Evolutionary conservation across 768 basidiomycete genomes (phyloP), one percentile per base, ranked within the genome.

Genomic region (Lactarius evosmus): DNA sequence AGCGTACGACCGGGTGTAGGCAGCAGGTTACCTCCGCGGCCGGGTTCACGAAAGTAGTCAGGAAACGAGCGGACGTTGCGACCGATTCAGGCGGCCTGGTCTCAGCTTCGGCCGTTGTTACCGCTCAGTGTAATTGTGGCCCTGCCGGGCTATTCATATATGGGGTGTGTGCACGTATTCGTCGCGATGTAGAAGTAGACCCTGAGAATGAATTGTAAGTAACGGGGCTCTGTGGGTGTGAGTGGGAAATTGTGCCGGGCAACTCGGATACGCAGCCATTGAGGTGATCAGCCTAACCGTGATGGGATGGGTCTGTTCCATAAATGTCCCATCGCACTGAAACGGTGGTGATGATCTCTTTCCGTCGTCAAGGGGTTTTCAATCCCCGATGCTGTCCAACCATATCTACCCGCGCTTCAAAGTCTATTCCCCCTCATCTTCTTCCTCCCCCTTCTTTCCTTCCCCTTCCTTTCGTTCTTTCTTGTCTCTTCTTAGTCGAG

Each of bases 401-500:
- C 70, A 71, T 69, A 69, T 68, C 60, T 60, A 60, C 67, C 57
- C 69, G 66, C 65, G 67, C 60, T 63, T 65, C 62, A 58, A 61
- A 61, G 30, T 25, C 4, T 41, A 8, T 22, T 29, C n/a, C 7
- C 1, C 27, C 55, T 54, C 36, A 32, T 40, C 51, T 12, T 27
- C 32, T 69, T 69, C 71, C 68, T 70, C 67, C 66, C 69, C 71
- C 68, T 67, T 69, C 71, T 67, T 70, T 69, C 66, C 71, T 71
- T 75, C 73, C 74, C 70, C 67, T n/a, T 12, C 7, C n/a, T 19
- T 55, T n/a, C n/a, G 17, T n/a, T 74, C 71, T 67, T 65, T 57
- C 68, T 68, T 71, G 66, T 71, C 70, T 76, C 74, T 76, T 78
- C 75, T 74, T 76, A 73, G 82, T 85, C 85, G 84, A 84, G 82